Base-by-base conservation (phyloP, 495 filamentous ascomycete genomes). In the Terfezia boudieri region DNA sequence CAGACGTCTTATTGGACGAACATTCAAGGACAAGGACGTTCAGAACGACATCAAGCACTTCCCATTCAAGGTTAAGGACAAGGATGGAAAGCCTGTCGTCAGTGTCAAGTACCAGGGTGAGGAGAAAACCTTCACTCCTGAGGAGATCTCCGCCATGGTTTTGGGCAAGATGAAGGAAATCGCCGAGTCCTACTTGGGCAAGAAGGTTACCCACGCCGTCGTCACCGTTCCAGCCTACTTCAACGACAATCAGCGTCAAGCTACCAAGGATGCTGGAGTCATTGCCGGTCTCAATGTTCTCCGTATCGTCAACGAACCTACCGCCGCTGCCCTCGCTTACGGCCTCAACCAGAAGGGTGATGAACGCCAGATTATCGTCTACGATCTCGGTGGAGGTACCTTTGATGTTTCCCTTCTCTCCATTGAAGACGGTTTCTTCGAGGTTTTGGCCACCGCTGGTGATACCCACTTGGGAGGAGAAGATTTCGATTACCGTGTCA, bases 381-480 rank as follows among this genome's bases (percentile, higher is more conserved):
- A 92, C 71, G 90, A 98, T 80, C 84, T 98, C 60, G 90, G 90
- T 81, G 90, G 90, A 82, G 90, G 90, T 80, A 96, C 90, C 64
- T 99, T 99, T 70, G 90, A 99, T 90, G 90, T 99, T 51, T 95
- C 89, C 53, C 85, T 99, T 61, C 77, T 99, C 43, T 93, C 88
- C 41, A 92, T 96, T 59, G 92, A 99, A 64, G 74, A 89, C 64
- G 92, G 92, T 68, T 86, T 94, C 61, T 99, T 99, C 69, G 92
- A 99, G 74, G 92, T 99, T 60, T 73, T 86, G 70, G 81, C 92
- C 70, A 99, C 92, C 62, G 90, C 90, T 69, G 92, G 92, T 84
- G 92, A 99, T 68, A 96, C 92, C 61, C 92, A 96, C 73, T 80
- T 99, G 62, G 92, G 92, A 79, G 92, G 92, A 80, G 92, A 96